These are phyloP conservation scores for Miscanthus lutarioriparius DNA, from an alignment of 176 grass and related monocot species.

Conservation along the genomic window DNA sequence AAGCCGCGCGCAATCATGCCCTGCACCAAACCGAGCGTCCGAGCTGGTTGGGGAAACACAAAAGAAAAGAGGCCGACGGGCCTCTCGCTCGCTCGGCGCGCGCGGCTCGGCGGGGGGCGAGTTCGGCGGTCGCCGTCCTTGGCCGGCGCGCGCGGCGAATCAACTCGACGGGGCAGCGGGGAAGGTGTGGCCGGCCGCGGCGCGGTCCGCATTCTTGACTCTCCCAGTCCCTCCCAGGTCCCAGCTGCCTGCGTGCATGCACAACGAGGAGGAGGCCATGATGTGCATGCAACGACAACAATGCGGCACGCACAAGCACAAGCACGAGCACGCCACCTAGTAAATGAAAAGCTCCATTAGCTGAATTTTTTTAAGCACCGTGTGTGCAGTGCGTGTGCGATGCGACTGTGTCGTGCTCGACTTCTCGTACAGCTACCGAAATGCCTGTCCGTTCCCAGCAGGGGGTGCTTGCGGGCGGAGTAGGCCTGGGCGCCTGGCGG, in stretches of 20 bases:
- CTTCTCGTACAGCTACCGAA: neutral
- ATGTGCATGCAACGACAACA: neutral
- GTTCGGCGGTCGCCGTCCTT: constrained; percentile 32
- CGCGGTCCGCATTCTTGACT: too few species aligned
- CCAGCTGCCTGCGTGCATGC: too few species aligned
- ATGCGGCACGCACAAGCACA: too few species aligned
- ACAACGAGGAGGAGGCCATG: too few species aligned
- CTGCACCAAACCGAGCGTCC: neutral
- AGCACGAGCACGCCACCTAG: too few species aligned
- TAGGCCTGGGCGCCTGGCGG: neutral
- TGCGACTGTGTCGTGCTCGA: too few species aligned
- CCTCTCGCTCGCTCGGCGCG: neutral
- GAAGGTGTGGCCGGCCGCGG: neutral
- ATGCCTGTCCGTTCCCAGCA: neutral
- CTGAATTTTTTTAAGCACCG: neutral
- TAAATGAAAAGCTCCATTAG: too few species aligned
- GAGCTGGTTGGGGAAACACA: neutral
- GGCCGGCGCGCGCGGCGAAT: constrained; percentile 1
- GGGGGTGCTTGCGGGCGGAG: neutral
- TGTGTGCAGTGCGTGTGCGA: neutral
- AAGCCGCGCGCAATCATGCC: constrained; percentile 27
- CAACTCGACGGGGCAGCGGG: neutral
- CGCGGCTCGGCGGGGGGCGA: neutral
- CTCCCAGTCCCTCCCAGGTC: too few species aligned
- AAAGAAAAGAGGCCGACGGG: neutral